phyloP scores from a whole-genome alignment of 2,329 filamentous ascomycete genomes.

The Fusarium falciforme region DNA sequence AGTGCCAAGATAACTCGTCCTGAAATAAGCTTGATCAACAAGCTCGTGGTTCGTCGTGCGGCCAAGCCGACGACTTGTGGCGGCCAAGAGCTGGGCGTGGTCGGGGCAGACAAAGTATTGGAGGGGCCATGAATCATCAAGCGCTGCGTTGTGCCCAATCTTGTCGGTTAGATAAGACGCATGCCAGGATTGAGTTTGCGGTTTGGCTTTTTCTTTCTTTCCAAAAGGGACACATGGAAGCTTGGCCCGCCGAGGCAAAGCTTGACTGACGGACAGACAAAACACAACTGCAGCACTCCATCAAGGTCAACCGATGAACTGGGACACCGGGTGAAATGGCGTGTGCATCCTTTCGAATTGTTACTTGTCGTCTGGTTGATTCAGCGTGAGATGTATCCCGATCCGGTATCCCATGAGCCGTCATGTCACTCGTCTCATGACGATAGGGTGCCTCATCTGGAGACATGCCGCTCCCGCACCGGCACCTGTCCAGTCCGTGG shows the following conservation, averaged over 20 bases:
- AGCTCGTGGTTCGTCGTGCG: constrained; percentile 27
- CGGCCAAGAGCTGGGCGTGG: constrained; percentile 3
- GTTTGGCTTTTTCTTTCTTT: not conserved
- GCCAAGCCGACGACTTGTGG: constrained; percentile 27
- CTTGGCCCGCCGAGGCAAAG: constrained; percentile 8
- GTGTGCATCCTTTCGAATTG: constrained; percentile 19
- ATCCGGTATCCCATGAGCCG: constrained; percentile 22
- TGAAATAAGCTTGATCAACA: constrained; percentile 30
- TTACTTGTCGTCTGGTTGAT: constrained; percentile 24
- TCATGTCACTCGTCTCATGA: constrained; percentile 24
- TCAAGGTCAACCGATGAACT: constrained; percentile 5
- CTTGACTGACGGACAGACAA: constrained; percentile 16
- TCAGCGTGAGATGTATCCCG: not conserved
- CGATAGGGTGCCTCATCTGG: not conserved
- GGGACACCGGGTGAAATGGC: constrained; percentile 27
- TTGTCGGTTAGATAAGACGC: not conserved
- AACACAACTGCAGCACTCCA: not conserved
- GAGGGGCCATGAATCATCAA: constrained; percentile 6
- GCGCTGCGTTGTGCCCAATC: constrained; percentile 25
- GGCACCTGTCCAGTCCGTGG: not conserved
- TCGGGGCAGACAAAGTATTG: not conserved
- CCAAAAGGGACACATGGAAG: constrained; percentile 1
- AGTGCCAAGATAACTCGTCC: constrained; percentile 15
- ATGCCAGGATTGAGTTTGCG: constrained; percentile 6
- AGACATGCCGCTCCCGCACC: not conserved